These are phyloP conservation scores for Diaporthe destruens DNA, from an alignment of 2,329 filamentous ascomycete species.

Conservation along the genomic window DNA sequence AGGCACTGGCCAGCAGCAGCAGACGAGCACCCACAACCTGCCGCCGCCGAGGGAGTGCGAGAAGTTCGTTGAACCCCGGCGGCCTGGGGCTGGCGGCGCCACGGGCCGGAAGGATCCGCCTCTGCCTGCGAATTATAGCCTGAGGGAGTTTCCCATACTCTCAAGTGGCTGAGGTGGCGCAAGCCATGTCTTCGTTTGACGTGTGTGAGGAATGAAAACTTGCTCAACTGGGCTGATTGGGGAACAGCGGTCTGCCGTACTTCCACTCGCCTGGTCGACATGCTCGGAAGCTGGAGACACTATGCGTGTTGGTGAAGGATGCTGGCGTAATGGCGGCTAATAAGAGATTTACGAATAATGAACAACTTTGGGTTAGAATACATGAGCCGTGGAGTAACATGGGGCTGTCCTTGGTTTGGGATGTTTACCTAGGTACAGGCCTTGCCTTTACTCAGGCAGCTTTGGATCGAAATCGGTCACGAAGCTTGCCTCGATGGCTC, in stretches of 20 bases:
- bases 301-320: background rate
- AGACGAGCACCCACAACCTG: background rate
- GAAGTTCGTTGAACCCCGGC: background rate
- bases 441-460: background rate
- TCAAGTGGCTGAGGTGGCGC: background rate
- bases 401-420: background rate
- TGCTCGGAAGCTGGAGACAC: background rate
- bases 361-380: background rate
- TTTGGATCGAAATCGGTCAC: background rate
- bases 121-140: background rate
- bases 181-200: background rate
- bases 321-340: background rate
- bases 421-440: no score
- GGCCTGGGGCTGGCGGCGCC: background rate
- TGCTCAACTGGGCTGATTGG: background rate
- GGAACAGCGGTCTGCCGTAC: background rate
- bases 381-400: background rate
- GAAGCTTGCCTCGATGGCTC: background rate
- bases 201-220: background rate
- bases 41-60: slow-evolving; percentile 13
- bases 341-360: slow-evolving; percentile 9
- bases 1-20: background rate
- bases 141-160: slow-evolving; percentile 26
- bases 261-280: background rate
- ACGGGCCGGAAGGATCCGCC: background rate